Percentiles rank a stretch among this genome's conserved stretches.
phyloP scores from a whole-genome alignment of 371 early-diverging fungal genomes.

The Mucor sp. region DNA sequence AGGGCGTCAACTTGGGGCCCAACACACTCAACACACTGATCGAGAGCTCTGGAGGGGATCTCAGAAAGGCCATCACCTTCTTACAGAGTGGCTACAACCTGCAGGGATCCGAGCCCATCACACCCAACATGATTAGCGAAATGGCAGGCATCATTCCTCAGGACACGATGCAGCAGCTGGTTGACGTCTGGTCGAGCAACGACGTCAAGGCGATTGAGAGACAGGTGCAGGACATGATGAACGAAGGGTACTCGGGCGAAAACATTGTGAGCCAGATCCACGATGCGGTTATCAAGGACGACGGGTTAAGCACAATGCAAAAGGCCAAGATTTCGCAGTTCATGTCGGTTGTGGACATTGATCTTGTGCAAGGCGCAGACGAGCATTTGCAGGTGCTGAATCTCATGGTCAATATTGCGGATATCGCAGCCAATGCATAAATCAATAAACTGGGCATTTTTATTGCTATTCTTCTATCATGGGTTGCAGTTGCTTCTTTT shows the following conservation, averaged over 20 bases:
- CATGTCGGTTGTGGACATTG: conserved; percentile 70
- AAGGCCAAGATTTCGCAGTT: conserved; percentile 68
- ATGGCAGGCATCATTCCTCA: conserved; percentile 81
- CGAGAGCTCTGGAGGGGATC: conserved; percentile 84
- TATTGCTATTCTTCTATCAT: conserved; percentile 1
- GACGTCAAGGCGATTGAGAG: conserved; percentile 46
- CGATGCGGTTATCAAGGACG: conserved; percentile 61
- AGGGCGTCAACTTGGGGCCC: conserved; percentile 59
- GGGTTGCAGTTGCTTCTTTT: not conserved
- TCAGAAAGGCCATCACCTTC: conserved; percentile 90
- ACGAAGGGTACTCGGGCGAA: conserved; percentile 77
- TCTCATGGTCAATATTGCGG: conserved; percentile 61
- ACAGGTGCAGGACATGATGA: conserved; percentile 56
- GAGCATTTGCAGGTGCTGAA: conserved; percentile 83
- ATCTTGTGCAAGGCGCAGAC: conserved; percentile 86
- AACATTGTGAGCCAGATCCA: conserved; percentile 70
- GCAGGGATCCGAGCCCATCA: conserved; percentile 52
- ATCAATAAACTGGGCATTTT: conserved; percentile 3
- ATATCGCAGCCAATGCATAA: conserved; percentile 28
- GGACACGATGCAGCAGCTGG: conserved; percentile 55
- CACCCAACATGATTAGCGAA: conserved; percentile 66
- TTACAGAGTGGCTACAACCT: conserved; percentile 85
- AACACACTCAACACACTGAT: conserved; percentile 79
- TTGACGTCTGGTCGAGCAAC: conserved; percentile 49
- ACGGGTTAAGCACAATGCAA: conserved; percentile 64